A percentile compares a stretch with the other conserved stretches of the same genome.
Evolutionary conservation across 2,329 filamentous ascomycete genomes (phyloP).

Genomic region (Didymella lethalis): DNA sequence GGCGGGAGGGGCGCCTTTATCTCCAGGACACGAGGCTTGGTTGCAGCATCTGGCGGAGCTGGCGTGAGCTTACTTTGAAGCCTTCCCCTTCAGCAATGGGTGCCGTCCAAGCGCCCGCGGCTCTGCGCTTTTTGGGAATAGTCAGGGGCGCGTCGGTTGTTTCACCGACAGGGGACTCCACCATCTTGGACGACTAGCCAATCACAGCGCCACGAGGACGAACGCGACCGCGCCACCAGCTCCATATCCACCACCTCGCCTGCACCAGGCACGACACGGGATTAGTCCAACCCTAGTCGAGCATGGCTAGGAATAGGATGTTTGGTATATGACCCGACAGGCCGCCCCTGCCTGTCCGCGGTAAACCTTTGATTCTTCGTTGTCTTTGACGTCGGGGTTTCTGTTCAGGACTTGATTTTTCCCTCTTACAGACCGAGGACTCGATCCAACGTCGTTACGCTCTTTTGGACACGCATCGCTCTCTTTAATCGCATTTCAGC

Average conservation of each 20-base stretch:
- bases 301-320: constrained; percentile 35
- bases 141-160: constrained; percentile 40
- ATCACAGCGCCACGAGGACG: constrained; percentile 23
- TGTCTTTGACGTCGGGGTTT: constrained; percentile 41
- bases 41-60: constrained; percentile 15
- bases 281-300: constrained; percentile 26
- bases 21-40: constrained; percentile 11
- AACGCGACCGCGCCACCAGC: constrained; percentile 28
- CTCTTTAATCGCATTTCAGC: constrained; percentile 24
- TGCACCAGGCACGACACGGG: constrained; percentile 17
- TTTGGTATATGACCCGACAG: constrained; percentile 44
- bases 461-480: constrained; percentile 39
- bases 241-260: constrained; percentile 35
- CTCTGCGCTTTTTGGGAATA: constrained; percentile 26
- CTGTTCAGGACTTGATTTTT: constrained; percentile 29
- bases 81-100: constrained; percentile 17
- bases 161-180: constrained; percentile 37
- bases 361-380: constrained; percentile 43
- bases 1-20: constrained; percentile 11
- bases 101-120: constrained; percentile 20
- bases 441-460: constrained; percentile 44
- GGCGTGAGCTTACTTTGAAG: constrained; percentile 21
- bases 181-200: constrained; percentile 23
- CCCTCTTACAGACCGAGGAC: constrained; percentile 39
- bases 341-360: constrained; percentile 36